These are phyloP conservation scores for Kalaharituber pfeilii DNA, from an alignment of 2,329 filamentous ascomycete genomes.

Conservation along the genomic window DNA sequence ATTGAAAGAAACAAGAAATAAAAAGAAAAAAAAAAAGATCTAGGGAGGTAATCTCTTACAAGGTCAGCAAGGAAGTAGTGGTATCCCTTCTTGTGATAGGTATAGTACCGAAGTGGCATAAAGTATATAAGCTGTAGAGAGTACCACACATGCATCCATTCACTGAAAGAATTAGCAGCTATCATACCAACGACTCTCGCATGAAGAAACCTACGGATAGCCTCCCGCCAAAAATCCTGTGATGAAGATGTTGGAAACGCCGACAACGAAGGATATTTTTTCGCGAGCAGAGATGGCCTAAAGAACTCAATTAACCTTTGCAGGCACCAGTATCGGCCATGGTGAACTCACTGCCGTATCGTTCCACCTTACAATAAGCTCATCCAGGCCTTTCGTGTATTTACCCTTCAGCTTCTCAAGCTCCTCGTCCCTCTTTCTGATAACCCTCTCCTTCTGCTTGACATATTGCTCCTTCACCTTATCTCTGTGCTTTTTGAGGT, in stretches of 20 bases:
- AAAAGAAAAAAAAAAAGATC: neutral
- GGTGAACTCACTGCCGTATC: conserved; percentile 47
- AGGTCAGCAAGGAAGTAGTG: conserved; percentile 72
- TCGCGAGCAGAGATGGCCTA: conserved; percentile 75
- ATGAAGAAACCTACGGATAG: conserved; percentile 35
- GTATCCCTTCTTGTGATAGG: conserved; percentile 78
- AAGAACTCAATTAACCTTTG: neutral
- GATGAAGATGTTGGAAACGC: conserved; percentile 92
- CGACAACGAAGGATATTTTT: conserved; percentile 90
- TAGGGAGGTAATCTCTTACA: neutral
- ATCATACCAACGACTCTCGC: conserved; percentile 1
- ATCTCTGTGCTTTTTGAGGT: conserved; percentile 65
- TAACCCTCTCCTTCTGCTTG: conserved; percentile 69
- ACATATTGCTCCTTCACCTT: conserved; percentile 58
- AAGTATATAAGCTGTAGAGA: conserved; percentile 76
- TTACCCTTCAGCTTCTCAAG: conserved; percentile 21
- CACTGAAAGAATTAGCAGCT: conserved; percentile 20
- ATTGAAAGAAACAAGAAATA: neutral
- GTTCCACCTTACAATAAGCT: conserved; percentile 46
- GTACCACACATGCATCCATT: conserved; percentile 89
- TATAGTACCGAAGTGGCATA: conserved; percentile 88
- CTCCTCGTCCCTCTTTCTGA: conserved; percentile 37
- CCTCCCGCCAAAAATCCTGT: conserved; percentile 86
- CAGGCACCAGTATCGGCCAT: conserved; percentile 29
- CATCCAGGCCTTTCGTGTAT: conserved; percentile 21